A percentile compares a stretch with the other conserved stretches of the same genome.
phyloP scores from a whole-genome alignment of 495 filamentous ascomycete genomes.

The Hypoxylon trugodes region DNA sequence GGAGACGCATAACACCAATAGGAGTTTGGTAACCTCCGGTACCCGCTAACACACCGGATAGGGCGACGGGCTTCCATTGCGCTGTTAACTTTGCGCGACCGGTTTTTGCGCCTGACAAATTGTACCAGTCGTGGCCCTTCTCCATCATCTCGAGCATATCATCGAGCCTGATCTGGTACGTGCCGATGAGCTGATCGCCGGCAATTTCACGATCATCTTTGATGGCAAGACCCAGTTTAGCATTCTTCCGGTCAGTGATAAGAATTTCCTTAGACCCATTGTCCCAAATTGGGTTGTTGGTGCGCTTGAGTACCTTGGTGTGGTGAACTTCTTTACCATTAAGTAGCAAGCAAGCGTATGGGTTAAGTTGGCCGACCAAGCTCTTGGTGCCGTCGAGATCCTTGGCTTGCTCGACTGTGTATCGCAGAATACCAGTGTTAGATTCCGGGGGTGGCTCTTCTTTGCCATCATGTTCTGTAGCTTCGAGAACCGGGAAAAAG shows the following conservation, averaged over 20 bases:
- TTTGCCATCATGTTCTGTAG: conserved; percentile 76
- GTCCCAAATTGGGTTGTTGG: conserved; percentile 94
- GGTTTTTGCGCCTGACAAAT: conserved; percentile 79
- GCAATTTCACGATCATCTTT: conserved; percentile 91
- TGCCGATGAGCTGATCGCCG: conserved; percentile 85
- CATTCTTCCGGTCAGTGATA: conserved; percentile 89
- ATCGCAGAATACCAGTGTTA: conserved; percentile 90
- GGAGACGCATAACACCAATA: conserved; percentile 91
- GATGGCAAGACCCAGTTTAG: conserved; percentile 87
- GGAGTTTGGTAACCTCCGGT: conserved; percentile 91
- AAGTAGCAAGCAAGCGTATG: conserved; percentile 85
- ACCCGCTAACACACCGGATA: conserved; percentile 75
- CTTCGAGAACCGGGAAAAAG: conserved; percentile 93
- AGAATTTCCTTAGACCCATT: conserved; percentile 90
- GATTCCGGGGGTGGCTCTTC: conserved; percentile 82
- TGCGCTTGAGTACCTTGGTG: conserved; percentile 90
- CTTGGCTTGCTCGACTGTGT: conserved; percentile 94
- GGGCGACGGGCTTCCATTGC: conserved; percentile 92
- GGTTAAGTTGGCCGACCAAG: conserved; percentile 85
- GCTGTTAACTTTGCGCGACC: conserved; percentile 88
- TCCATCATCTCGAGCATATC: conserved; percentile 91
- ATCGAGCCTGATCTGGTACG: conserved; percentile 91
- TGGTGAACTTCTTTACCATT: conserved; percentile 88
- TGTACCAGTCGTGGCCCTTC: conserved; percentile 96
- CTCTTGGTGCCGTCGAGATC: conserved; percentile 92